Evolutionary conservation across 2,329 filamentous ascomycete species (phyloP), one percentile per base, ranked within the genome.

Genomic region (Pestalotiopsis sp.): DNA sequence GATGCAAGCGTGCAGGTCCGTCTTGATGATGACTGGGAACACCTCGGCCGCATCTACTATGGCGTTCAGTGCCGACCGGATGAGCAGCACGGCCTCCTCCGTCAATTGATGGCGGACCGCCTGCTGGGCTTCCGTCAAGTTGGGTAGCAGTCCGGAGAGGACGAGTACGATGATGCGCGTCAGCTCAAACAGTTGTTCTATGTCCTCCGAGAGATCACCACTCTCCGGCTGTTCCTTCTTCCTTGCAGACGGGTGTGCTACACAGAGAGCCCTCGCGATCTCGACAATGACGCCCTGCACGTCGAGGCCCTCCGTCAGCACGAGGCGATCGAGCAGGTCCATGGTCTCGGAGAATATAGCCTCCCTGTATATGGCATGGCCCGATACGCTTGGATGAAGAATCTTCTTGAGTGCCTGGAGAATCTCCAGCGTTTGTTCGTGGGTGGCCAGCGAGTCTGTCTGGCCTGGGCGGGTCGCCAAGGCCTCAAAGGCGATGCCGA

Each of bases 341-440:
- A 98, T 97, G 0, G 95, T 97, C 82, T 99, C 96, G 0, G 94
- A 93, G 79, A 99, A 99, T 61, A 99, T 93, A 7, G 95, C 94
- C 68, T 97, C 94, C 74, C 97, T 92, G 77, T 98, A 99, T 71
- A 99, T 97, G 5, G 96, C 95, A 80, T 97, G 95, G 2, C 97
- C 96, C 57, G 95, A 97, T 14, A 99, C 95, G 65, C 94, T 94
- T 3, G 97, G 96, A 68, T 96, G 92, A 17, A 99, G 80, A 59
- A 99, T 99, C 84, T 97, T 97, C 84, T 96, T 97, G 57, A 99
- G 85, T 1, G 95, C 96, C 77, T 92, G 91, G 23, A 99, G 85
- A 66, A 99, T 98, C 70, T 94, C 94, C 36, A 98, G 83, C 6
- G 92, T 94, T 77, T 97, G 94, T 72, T 92, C 91, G 72, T 91